Conservation (phyloP, 1,284 basidiomycete genomes). For the Pholiota adiposa region DNA sequence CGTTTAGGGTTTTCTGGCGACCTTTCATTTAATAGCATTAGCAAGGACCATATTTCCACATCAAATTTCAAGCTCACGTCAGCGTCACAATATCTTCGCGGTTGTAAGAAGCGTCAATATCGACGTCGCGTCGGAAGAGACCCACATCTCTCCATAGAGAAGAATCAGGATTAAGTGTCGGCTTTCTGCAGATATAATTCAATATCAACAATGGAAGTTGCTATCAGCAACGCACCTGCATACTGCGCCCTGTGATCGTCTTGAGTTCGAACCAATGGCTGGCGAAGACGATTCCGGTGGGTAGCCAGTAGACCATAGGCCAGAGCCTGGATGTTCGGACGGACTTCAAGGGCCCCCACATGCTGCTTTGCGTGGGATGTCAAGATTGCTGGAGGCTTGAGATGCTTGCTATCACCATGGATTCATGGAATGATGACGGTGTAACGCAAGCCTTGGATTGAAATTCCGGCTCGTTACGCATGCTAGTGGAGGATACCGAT, state of each 20-base stretch:
- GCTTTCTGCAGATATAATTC: constrained; percentile 49
- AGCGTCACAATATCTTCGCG: constrained; percentile 72
- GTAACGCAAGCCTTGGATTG: no score
- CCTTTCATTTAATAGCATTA: constrained; percentile 38
- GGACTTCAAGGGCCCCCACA: not conserved
- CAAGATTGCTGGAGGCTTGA: not conserved
- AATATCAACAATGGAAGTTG: constrained; percentile 5
- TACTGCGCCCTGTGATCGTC: constrained; percentile 65
- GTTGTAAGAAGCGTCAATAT: constrained; percentile 29
- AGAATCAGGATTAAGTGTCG: constrained; percentile 75
- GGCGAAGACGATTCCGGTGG: constrained; percentile 51
- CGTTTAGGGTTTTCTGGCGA: constrained; percentile 62
- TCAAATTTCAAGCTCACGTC: constrained; percentile 39
- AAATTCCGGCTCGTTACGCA: no score
- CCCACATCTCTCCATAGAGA: constrained; percentile 65
- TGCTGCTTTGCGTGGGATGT: not conserved
- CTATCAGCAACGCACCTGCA: constrained; percentile 60
- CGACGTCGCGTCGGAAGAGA: constrained; percentile 43
- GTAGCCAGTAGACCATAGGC: constrained; percentile 58
- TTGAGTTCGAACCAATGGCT: constrained; percentile 59
- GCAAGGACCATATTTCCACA: not conserved
- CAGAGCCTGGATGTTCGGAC: constrained; percentile 3
- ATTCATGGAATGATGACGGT: not conserved
- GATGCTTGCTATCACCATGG: not conserved
- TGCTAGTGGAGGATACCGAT: no score